Percentiles rank a stretch among this genome's conserved stretches.
These are phyloP conservation scores for Saccharum spontaneum DNA, from an alignment of 176 grass and related monocot species.

Conservation along the genomic window DNA sequence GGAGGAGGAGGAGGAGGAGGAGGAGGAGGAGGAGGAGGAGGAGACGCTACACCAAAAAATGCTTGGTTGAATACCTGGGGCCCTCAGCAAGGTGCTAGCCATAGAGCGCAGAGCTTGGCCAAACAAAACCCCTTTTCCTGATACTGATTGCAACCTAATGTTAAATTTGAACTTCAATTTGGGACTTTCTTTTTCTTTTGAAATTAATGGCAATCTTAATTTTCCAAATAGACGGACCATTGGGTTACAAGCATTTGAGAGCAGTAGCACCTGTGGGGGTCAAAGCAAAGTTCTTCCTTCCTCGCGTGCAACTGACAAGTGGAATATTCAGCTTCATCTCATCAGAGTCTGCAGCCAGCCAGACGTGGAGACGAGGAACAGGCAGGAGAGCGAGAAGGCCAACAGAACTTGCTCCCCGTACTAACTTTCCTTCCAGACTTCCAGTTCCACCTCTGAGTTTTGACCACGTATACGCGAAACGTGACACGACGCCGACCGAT, in stretches of 20 bases:
- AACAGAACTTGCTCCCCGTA: not conserved
- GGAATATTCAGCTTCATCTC: not conserved
- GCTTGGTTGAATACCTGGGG: not conserved
- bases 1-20: no score
- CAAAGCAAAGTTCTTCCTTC: not conserved
- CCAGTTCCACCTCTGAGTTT: not conserved
- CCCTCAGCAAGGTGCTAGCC: not conserved
- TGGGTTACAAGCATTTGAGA: not conserved
- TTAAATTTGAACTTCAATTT: not conserved
- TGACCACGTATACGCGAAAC: constrained; percentile 7
- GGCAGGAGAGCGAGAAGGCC: not conserved
- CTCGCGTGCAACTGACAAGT: not conserved
- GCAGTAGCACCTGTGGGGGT: not conserved
- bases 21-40: no score
- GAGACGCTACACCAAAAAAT: not conserved
- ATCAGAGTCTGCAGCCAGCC: not conserved
- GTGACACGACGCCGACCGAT: not conserved
- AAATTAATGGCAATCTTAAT: not conserved
- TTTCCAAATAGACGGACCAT: not conserved
- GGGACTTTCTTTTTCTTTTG: not conserved
- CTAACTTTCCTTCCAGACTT: not conserved
- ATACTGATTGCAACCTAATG: not conserved
- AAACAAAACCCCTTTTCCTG: not conserved
- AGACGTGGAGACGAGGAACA: no score
- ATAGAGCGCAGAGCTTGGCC: not conserved